A percentile compares a stretch with the other conserved stretches of the same genome.
Conservation (phyloP, 352 stramenopile genomes). For the Globisporangium spinosum region DNA sequence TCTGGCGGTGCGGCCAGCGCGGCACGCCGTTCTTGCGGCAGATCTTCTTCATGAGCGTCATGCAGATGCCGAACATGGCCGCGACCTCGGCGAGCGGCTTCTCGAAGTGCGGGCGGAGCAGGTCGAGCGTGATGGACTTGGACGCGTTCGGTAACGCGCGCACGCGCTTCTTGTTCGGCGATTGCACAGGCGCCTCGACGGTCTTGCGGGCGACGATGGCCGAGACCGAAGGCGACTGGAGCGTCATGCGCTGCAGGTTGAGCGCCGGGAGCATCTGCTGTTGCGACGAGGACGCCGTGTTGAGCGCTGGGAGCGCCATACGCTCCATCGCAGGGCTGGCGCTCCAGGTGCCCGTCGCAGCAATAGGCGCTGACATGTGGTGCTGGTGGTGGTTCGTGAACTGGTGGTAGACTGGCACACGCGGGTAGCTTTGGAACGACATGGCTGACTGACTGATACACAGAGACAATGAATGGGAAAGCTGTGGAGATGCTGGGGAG, state of each 20-base stretch:
- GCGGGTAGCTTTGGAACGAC: conserved; percentile 13
- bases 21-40: conserved; percentile 75
- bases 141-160: conserved; percentile 70
- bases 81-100: conserved; percentile 70
- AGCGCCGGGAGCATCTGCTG: conserved; percentile 15
- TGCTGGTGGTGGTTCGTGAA: background rate
- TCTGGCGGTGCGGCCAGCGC: conserved; percentile 72
- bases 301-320: conserved; percentile 58
- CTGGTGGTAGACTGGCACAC: conserved; percentile 11
- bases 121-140: conserved; percentile 71
- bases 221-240: conserved; percentile 19
- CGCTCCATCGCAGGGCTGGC: conserved; percentile 24
- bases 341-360: background rate
- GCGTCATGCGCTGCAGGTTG: conserved; percentile 21
- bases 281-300: conserved; percentile 7
- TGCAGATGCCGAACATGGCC: conserved; percentile 75
- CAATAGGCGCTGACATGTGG: background rate
- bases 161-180: conserved; percentile 65
- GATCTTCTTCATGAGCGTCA: conserved; percentile 86
- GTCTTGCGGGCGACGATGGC: conserved; percentile 5
- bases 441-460: background rate
- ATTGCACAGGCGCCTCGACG: conserved; percentile 20
- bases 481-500: background rate
- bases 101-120: conserved; percentile 73
- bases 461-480: background rate